Evolutionary conservation across 108 stramenopile genomes (phyloP).

Genomic region (Conticribra weissflogii): DNA sequence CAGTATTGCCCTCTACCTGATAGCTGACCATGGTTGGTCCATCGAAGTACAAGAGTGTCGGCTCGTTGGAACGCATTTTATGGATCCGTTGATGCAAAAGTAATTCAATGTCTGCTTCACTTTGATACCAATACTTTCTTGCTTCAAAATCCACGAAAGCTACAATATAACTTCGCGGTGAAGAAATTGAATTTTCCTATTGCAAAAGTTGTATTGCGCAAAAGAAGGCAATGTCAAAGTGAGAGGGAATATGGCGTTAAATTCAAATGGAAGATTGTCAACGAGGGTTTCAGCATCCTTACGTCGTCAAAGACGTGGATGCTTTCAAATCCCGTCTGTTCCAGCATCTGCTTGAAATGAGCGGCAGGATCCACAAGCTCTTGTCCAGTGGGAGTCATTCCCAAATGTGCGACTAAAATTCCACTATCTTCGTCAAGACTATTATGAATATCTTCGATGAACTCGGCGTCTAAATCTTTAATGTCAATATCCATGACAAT

Average conservation of each 20-base stretch:
- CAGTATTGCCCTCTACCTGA: slow-evolving; percentile 33
- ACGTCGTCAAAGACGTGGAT: slow-evolving; percentile 44
- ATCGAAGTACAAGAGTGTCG: slow-evolving; percentile 26
- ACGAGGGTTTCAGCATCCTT: slow-evolving; percentile 3
- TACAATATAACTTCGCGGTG: slow-evolving; percentile 45
- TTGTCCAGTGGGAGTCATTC: not conserved
- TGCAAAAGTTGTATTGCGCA: not conserved
- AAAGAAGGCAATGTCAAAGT: not conserved
- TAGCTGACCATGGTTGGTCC: slow-evolving; percentile 29
- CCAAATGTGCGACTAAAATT: slow-evolving; percentile 19
- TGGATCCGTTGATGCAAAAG: slow-evolving; percentile 23
- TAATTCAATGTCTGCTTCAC: slow-evolving; percentile 21
- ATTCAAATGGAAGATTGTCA: not conserved
- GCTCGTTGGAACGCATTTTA: slow-evolving; percentile 29
- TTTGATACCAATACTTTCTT: slow-evolving; percentile 37
- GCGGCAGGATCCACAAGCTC: slow-evolving; percentile 12
- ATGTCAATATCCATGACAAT: slow-evolving; percentile 12
- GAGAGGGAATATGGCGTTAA: not conserved
- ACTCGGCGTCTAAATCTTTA: not conserved
- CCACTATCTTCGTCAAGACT: slow-evolving; percentile 39
- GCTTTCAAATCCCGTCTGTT: slow-evolving; percentile 37
- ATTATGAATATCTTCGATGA: slow-evolving; percentile 22
- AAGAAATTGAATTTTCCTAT: no score
- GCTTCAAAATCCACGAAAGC: slow-evolving; percentile 24
- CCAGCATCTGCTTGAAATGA: slow-evolving; percentile 5